Evolutionary conservation across 1,139 yeast genomes (phyloP), one percentile per base, ranked within the genome.

Genomic region (Kurtzmaniella quercitrusa): DNA sequence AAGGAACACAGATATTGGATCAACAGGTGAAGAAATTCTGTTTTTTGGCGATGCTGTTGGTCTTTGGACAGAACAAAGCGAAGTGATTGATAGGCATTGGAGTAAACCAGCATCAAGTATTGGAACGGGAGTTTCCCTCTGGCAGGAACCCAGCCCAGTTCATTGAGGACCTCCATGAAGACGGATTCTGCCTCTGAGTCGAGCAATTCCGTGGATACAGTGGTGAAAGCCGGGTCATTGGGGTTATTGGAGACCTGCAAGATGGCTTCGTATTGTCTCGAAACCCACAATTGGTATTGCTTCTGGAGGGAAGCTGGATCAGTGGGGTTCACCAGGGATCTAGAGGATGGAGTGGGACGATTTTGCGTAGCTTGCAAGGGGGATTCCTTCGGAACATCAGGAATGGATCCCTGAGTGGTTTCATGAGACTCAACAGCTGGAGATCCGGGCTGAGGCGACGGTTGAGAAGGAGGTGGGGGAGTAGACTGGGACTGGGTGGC

Each of bases 1-100:
- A 83, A 88, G 18, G 86, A 81, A 14, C 85, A 69, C 12, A 81
- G 62, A 40, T 83, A 67, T 41, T 81, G 63, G 41, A 78, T 70
- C 25, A 80, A 65, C 47, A 80, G 80, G 43, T 70, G 68, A 42
- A 82, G 61, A 3, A 81, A 53, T 2, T 58, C 58, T 1, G 58
- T 39, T 52, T 80, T 79, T 15, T 59, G n/a, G 70, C 65, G 17
- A 79, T 12, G n/a, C 5, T 19, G 15, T 36, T 18, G 38, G 21
- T 18, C 24, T 14, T 21, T 19, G 12, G 18, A 27, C 16, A 17
- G 38, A 14, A 14, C 53, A 11, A 67, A 50, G 50, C 81, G 63
- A 47, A 64, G 75, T 7, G 61, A 53, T 40, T 64, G 60, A 46
- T 59, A 68, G 0, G 77, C 62, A 33, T 59, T 60, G 3, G 55